A percentile compares a stretch with the other conserved stretches of the same genome.
These are phyloP conservation scores for Monosporascus sp. DNA, from an alignment of 2,329 filamentous ascomycete genomes.

Conservation along the genomic window DNA sequence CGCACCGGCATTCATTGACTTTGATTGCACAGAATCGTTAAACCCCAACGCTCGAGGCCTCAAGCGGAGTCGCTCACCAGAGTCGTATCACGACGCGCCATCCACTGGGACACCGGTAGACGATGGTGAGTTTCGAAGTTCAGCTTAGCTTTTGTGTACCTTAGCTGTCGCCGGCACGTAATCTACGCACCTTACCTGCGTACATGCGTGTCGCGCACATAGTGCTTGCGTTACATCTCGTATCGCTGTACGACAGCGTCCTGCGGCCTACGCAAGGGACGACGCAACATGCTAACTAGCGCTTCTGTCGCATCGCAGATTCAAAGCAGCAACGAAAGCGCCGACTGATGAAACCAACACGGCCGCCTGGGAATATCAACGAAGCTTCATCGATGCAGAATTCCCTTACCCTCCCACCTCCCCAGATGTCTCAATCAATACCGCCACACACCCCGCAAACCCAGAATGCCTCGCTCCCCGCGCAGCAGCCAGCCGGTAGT, in stretches of 20 bases:
- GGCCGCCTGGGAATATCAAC: constrained; percentile 43
- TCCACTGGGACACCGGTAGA: constrained; percentile 55
- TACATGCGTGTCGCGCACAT: constrained; percentile 7
- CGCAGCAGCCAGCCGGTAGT: constrained; percentile 30
- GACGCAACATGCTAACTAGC: constrained; percentile 15
- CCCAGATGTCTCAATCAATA: constrained; percentile 28
- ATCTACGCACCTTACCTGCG: neutral
- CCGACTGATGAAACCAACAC: constrained; percentile 54
- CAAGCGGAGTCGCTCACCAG: constrained; percentile 76
- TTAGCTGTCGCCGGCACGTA: constrained; percentile 15
- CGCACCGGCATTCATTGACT: neutral
- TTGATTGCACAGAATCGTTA: constrained; percentile 40
- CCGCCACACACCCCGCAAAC: constrained; percentile 53
- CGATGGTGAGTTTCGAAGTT: constrained; percentile 60
- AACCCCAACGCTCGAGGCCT: constrained; percentile 58
- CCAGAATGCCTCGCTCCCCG: constrained; percentile 39
- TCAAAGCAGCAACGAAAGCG: constrained; percentile 50
- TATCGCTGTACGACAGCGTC: constrained; percentile 26
- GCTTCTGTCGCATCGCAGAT: constrained; percentile 31
- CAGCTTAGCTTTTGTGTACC: constrained; percentile 25
- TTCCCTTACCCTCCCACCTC: constrained; percentile 38
- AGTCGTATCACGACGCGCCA: constrained; percentile 52
- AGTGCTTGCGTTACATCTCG: constrained; percentile 15
- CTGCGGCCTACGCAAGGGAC: constrained; percentile 20
- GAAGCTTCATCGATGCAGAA: constrained; percentile 54